A percentile compares a stretch with the other conserved stretches of the same genome.
phyloP scores from a whole-genome alignment of 1,139 yeast genomes.

The Suhomyces anneliseae region DNA sequence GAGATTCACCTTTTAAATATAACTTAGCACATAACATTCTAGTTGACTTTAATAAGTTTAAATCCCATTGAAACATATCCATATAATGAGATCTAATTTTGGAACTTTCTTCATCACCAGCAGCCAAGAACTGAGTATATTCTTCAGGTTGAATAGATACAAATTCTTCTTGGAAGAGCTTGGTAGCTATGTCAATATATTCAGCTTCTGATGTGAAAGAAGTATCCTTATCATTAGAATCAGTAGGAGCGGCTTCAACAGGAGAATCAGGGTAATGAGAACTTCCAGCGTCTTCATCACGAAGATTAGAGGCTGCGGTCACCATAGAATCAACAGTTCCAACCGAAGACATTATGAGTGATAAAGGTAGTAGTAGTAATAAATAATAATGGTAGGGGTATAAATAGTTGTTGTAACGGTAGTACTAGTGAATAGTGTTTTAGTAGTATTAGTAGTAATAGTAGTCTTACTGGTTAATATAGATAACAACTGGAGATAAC shows the following conservation, averaged over 20 bases:
- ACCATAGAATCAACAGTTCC: slow-evolving; percentile 16
- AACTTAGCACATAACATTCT: slow-evolving; percentile 62
- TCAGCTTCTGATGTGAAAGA: slow-evolving; percentile 15
- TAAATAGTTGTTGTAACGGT: background rate
- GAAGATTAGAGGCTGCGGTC: slow-evolving; percentile 13
- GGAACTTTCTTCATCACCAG: slow-evolving; percentile 42
- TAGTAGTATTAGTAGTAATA: too few relatives aligned
- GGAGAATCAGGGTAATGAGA: slow-evolving; percentile 6
- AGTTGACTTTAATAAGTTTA: slow-evolving; percentile 54
- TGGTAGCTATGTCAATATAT: slow-evolving; percentile 35
- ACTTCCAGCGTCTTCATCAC: slow-evolving; percentile 2
- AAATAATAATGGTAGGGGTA: background rate
- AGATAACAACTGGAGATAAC: too few relatives aligned
- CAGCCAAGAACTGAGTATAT: slow-evolving; percentile 47
- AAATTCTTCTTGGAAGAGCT: slow-evolving; percentile 41
- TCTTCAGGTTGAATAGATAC: slow-evolving; percentile 48
- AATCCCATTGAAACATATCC: slow-evolving; percentile 51
- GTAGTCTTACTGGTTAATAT: too few relatives aligned
- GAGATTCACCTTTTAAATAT: slow-evolving; percentile 81
- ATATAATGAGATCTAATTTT: slow-evolving; percentile 45
- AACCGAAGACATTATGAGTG: slow-evolving; percentile 11
- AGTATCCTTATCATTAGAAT: background rate
- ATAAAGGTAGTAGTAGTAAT: background rate
- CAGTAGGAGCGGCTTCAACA: slow-evolving; percentile 4
- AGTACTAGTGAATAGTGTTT: too few relatives aligned